Conservation (phyloP, 345 rosid species). For the Gossypium rotundifolium region DNA sequence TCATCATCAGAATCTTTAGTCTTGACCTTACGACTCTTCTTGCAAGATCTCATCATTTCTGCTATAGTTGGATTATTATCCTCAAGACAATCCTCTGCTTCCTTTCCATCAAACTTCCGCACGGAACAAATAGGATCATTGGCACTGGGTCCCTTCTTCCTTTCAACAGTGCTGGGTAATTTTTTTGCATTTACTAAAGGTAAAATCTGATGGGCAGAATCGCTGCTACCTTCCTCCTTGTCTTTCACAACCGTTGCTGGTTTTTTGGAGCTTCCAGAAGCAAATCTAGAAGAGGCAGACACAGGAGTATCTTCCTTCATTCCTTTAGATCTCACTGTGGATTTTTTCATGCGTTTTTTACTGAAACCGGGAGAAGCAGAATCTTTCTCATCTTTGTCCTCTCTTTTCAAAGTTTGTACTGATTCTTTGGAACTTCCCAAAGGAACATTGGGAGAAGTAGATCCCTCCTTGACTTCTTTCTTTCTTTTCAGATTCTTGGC, state of each 20-base stretch:
- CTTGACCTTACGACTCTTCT: neutral
- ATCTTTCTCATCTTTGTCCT: neutral
- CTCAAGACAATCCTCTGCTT: neutral
- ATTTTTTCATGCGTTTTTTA: neutral
- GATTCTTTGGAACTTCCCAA: constrained; percentile 1
- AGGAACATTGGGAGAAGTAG: constrained; percentile 1
- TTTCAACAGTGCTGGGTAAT: neutral
- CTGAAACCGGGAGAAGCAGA: neutral
- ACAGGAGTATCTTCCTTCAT: neutral
- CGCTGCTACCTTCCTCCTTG: neutral
- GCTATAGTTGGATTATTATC: constrained; percentile 9
- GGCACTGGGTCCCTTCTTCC: neutral
- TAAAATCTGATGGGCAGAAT: neutral
- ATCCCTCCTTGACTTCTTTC: neutral
- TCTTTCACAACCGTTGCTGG: neutral
- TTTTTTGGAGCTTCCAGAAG: neutral
- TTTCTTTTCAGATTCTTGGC: neutral
- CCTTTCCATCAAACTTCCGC: neutral
- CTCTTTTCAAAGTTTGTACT: neutral
- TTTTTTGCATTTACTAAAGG: neutral
- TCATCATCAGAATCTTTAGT: constrained; percentile 1
- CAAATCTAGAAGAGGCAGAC: constrained; percentile 1
- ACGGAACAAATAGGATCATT: neutral
- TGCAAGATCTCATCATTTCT: constrained; percentile 8
- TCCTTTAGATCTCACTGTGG: neutral